Evolutionary conservation across 2,329 filamentous ascomycete genomes (phyloP).

Genomic region (Penicillium decumbens): DNA sequence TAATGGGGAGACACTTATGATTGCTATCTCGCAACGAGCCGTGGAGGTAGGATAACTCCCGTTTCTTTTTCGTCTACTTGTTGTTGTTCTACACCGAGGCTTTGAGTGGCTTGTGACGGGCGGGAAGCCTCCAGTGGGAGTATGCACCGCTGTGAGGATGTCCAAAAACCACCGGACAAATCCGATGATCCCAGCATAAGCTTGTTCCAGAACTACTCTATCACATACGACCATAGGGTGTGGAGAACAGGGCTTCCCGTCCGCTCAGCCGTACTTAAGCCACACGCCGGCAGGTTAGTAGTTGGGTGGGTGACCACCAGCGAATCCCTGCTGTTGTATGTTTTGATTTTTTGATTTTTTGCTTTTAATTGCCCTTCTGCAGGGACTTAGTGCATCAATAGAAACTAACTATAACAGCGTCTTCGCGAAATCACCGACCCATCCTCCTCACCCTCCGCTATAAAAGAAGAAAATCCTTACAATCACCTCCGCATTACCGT

Average conservation of each 20-base stretch:
- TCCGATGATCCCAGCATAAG: constrained; percentile 12
- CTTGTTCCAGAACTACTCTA: constrained; percentile 1
- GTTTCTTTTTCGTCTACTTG: not conserved
- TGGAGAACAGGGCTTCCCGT: constrained; percentile 47
- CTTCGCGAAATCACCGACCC: constrained; percentile 67
- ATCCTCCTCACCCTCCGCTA: constrained; percentile 36
- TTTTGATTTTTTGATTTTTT: constrained; percentile 25
- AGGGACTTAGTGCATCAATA: not conserved
- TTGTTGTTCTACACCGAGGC: not conserved
- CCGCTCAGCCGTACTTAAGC: constrained; percentile 47
- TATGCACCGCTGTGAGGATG: not conserved
- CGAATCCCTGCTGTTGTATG: constrained; percentile 45
- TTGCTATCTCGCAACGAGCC: constrained; percentile 80
- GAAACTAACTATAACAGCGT: constrained; percentile 45
- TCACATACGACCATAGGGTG: constrained; percentile 45
- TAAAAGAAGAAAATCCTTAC: constrained; percentile 59
- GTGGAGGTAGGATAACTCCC: constrained; percentile 58
- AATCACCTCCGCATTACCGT: constrained; percentile 88
- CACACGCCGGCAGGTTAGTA: constrained; percentile 46
- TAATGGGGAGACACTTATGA: constrained; percentile 73
- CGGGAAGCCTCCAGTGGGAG: not conserved
- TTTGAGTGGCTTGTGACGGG: not conserved
- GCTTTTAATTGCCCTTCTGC: not conserved
- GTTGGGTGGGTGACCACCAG: constrained; percentile 47
- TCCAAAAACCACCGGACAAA: not conserved